Evolutionary conservation across 495 filamentous ascomycete species (phyloP), one percentile per base, ranked within the genome.

Genomic region (Xylaria castorea): DNA sequence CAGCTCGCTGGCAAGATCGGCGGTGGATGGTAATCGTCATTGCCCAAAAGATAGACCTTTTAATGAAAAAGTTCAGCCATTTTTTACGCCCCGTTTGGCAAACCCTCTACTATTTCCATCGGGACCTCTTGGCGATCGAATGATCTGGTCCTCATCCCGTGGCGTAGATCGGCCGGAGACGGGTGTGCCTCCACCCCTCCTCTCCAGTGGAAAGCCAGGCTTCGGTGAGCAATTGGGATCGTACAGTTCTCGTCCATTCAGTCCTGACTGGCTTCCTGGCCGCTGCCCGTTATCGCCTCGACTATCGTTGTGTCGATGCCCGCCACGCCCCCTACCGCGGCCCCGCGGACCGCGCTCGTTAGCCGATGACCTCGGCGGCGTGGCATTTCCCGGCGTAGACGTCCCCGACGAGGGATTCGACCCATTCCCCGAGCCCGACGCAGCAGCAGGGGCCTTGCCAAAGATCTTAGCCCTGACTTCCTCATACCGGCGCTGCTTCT

Each of bases 1-100:
- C 94, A 97, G 77, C 85, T 99, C 76, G 97, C 96, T 30, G 92
- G 93, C 63, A 97, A 94, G 84, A 93, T 95, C 55, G 96, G 95
- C 65, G 95, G 96, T 58, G 96, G 96, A 12, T 99, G 96, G 96
- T 98, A 88, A 78, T 11, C 32, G 22, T 8, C 48, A 40, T 68
- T 51, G 79, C 46, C 42, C 34, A 58, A 42, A 46, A 65, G 51
- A 71, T 71, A 75, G 70, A 76, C 66, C 50, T 40, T 40, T 40
- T 53, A 73, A 66, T 20, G 2, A 62, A 42, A 66, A 51, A 55
- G 73, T 76, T 86, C 83, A 85, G 76, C 75, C 76, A 22, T 74
- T 78, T 57, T 76, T 77, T 34, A 78, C 80, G 22, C 84, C 82
- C 25, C 84, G 79, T 66, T 74, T 75, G 25, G 84, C 81, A 60